phyloP scores from a whole-genome alignment of 2,329 filamentous ascomycete species.

The Calonectria crousiana region DNA sequence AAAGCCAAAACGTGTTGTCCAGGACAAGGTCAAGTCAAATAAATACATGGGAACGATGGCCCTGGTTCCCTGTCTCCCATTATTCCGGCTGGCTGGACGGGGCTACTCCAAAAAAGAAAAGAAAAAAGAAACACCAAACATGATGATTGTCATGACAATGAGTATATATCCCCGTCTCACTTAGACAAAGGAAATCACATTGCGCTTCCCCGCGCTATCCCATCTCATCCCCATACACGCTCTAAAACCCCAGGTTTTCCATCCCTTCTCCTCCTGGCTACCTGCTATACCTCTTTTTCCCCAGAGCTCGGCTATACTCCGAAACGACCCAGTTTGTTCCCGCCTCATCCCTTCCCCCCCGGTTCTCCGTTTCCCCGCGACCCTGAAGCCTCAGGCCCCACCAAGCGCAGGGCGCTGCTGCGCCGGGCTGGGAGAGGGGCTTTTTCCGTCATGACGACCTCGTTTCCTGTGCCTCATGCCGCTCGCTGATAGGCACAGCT shows the following conservation, averaged over 20 bases:
- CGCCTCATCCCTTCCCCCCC: not conserved
- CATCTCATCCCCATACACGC: not conserved
- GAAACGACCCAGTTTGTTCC: conserved; percentile 14
- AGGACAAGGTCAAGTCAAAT: not conserved
- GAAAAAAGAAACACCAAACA: not conserved
- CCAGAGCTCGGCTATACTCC: conserved; percentile 27
- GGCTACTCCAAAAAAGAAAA: not conserved
- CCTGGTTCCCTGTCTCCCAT: not conserved
- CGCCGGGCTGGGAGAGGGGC: too few relatives aligned
- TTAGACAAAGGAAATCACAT: not conserved
- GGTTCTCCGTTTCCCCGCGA: conserved; percentile 33
- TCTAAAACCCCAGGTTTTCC: conserved; percentile 21
- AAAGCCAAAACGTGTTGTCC: not conserved
- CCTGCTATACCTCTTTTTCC: not conserved
- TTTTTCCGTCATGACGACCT: not conserved
- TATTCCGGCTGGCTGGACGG: not conserved
- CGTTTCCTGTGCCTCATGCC: not conserved
- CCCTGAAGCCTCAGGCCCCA: not conserved
- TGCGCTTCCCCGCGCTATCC: not conserved
- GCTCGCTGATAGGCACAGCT: conserved; percentile 11
- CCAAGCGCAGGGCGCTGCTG: not conserved
- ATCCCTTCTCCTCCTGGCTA: not conserved
- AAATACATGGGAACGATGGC: not conserved
- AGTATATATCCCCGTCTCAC: not conserved
- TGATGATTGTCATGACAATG: not conserved